A percentile compares a stretch with the other conserved stretches of the same genome.
Evolutionary conservation across 2,329 filamentous ascomycete species (phyloP).

Genomic region (Leptographium wingfieldii): DNA sequence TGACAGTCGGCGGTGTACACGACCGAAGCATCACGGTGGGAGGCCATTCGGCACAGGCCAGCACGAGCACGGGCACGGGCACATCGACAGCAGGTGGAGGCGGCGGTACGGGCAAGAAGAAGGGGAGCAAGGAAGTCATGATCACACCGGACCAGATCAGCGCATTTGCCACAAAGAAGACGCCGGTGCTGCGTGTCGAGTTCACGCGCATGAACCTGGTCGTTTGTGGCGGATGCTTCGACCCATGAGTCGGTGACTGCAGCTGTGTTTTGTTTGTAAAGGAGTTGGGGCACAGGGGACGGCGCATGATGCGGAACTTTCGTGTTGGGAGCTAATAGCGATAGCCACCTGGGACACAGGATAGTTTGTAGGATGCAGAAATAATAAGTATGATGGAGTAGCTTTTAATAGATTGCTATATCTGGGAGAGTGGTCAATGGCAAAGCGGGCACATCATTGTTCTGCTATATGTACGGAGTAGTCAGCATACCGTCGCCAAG

Average conservation of each 20-base stretch:
- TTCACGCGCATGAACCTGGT: conserved; percentile 95
- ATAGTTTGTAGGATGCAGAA: not conserved
- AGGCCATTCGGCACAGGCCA: conserved; percentile 34
- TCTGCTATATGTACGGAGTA: not conserved
- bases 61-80: conserved; percentile 19
- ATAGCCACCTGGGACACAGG: not conserved
- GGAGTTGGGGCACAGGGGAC: not conserved
- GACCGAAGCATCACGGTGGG: conserved; percentile 27
- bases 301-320: not conserved
- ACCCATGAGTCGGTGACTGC: conserved; percentile 28
- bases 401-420: too few relatives aligned
- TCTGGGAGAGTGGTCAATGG: too few relatives aligned
- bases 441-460: not conserved
- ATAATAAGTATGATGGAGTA: too few relatives aligned
- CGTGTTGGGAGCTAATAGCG: not conserved
- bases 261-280: not conserved
- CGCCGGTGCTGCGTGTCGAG: conserved; percentile 80
- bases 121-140: conserved; percentile 74
- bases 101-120: conserved; percentile 46
- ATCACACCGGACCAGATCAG: conserved; percentile 89
- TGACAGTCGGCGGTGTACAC: conserved; percentile 25
- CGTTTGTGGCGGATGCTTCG: conserved; percentile 65
- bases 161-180: conserved; percentile 92
- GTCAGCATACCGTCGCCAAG: not conserved
- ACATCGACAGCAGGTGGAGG: conserved; percentile 19